These are phyloP conservation scores for Epichloe festucae DNA, from an alignment of 2,329 filamentous ascomycete genomes.

Conservation along the genomic window DNA sequence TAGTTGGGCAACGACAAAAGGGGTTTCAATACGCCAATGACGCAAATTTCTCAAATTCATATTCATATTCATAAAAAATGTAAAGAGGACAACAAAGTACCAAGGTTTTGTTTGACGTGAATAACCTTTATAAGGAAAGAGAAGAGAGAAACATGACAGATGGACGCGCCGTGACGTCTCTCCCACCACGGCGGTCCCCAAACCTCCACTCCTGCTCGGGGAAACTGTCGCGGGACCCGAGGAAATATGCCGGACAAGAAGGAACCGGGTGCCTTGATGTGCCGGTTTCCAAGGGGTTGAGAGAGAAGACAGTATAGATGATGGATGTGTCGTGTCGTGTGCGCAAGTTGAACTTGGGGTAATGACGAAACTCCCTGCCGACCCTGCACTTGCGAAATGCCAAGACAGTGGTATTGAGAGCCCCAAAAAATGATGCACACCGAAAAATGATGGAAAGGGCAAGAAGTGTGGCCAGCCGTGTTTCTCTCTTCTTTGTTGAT, in stretches of 20 bases:
- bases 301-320: slow-evolving; percentile 54
- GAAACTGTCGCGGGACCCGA: slow-evolving; percentile 34
- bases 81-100: slow-evolving; percentile 6
- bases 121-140: not conserved
- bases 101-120: not conserved
- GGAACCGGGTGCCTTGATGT: not conserved
- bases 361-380: slow-evolving; percentile 13
- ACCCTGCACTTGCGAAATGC: not conserved
- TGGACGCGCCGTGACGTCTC: slow-evolving; percentile 43
- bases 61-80: slow-evolving; percentile 11
- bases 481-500: slow-evolving; percentile 1
- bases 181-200: slow-evolving; percentile 39
- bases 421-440: not conserved
- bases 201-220: slow-evolving; percentile 18
- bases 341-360: not conserved
- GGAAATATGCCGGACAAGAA: not conserved
- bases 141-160: slow-evolving; percentile 4
- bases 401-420: not conserved
- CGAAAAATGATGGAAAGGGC: not conserved
- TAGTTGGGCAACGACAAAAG: too few species aligned
- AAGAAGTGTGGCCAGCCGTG: slow-evolving; percentile 4
- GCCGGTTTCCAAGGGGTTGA: slow-evolving; percentile 27
- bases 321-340: not conserved
- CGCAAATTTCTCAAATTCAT: slow-evolving; percentile 14
- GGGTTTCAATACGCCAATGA: slow-evolving; percentile 7